Evolutionary conservation across 371 early-diverging fungal genomes (phyloP).

Genomic region (Apophysomyces elegans): DNA sequence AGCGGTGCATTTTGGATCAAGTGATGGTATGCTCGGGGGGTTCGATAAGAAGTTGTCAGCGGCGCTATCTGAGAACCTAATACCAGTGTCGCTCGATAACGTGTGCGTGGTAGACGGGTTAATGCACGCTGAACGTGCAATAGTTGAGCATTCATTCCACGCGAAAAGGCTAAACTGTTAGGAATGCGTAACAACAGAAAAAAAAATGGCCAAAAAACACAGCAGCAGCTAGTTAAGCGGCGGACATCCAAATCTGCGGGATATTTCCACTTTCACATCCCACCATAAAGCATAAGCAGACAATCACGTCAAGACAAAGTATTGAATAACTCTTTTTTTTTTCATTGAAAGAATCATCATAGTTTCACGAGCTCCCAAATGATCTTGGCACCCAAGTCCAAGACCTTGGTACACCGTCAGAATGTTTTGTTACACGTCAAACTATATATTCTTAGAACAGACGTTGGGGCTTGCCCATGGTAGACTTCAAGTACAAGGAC

Average conservation of each 20-base stretch:
- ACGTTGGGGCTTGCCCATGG: conserved; percentile 92
- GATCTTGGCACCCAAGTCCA: conserved; percentile 33
- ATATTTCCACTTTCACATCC: too few species aligned
- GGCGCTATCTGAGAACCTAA: background rate
- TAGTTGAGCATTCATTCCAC: conserved; percentile 7
- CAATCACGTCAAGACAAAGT: background rate
- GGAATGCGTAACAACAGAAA: background rate
- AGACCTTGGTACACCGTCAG: conserved; percentile 49
- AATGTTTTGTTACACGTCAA: conserved; percentile 9
- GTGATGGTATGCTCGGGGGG: conserved; percentile 17
- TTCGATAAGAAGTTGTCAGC: background rate
- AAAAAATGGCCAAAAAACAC: background rate
- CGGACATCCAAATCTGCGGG: background rate
- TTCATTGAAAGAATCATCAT: background rate
- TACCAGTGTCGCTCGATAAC: background rate
- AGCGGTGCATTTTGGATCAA: conserved; percentile 21
- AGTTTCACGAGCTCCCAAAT: conserved; percentile 39
- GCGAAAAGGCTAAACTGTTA: conserved; percentile 2
- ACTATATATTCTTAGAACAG: conserved; percentile 57
- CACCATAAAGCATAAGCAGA: background rate
- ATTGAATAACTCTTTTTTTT: background rate
- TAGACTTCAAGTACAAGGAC: conserved; percentile 95
- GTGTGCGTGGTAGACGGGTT: background rate
- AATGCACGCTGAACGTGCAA: conserved; percentile 1
- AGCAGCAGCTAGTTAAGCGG: background rate